Base-by-base conservation (phyloP, 495 filamentous ascomycete species). In the Aspergillus panamensis region DNA sequence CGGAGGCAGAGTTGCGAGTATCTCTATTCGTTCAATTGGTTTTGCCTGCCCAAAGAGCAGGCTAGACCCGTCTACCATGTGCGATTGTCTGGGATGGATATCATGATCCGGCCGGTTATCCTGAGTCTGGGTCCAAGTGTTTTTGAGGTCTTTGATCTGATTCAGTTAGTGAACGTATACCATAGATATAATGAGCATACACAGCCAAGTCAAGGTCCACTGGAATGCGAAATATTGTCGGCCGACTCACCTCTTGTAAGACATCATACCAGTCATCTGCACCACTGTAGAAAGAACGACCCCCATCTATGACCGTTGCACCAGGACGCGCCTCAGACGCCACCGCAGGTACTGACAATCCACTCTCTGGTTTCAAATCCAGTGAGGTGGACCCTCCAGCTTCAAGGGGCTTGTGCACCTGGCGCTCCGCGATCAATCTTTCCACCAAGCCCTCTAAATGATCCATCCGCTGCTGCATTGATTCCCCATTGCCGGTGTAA, bases 31-130 rank as follows among this genome's bases (percentile, higher is more conserved):
- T 9, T 57, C 59, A 1, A 57, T 45, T 9, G 33, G 48, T n/a
- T 53, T 33, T 7, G 53, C 59, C 6, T 61, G 53, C 10, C 53
- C 42, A 44, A 61, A 61, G 3, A 61, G 53, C 31, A 61, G 43
- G 13, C 59, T 57, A 6, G 59, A 48, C 20, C 59, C 59, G 6
- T 61, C 59, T 3, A 53, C 59, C 12, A 42, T 48, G 8, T 61
- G 44, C 12, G 59, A 49, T 1, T 20, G 21, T 8, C 30, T 13
- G 33, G 40, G 49, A 16, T 25, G 42, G 9, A 53, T 10, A 29
- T 21, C 3, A 20, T 48, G n/a, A 17, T 60, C 45, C 0, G 10
- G 13, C 9, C 14, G 21, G 5, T 57, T 53, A 16, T 57, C 53
- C 6, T 43, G 53, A 1, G 59, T 21, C 14, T 53, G 25, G 16